Conservation (phyloP, 106 monocot species). For the Alisma plantagoaquatica region DNA sequence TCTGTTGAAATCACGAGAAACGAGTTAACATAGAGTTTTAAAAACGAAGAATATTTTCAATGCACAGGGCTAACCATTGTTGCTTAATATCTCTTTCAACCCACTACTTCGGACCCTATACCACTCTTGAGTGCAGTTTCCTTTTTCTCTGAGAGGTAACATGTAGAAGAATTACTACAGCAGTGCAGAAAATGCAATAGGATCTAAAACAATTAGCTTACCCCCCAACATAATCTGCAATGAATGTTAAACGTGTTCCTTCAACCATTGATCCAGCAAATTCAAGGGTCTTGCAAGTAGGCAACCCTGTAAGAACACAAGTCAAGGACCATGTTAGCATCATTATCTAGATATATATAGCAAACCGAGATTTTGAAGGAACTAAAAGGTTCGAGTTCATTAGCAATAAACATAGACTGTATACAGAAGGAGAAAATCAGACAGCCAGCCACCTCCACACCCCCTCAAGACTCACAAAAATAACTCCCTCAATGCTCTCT, state of each 20-base stretch:
- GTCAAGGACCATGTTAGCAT: too few species aligned
- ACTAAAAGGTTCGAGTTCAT: too few species aligned
- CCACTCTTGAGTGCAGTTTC: slow-evolving; percentile 81
- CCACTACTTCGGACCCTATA: slow-evolving; percentile 52
- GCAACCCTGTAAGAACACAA: slow-evolving; percentile 41
- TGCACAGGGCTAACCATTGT: slow-evolving; percentile 3
- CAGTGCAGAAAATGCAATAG: neutral
- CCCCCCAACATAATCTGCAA: slow-evolving; percentile 70
- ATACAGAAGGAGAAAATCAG: too few species aligned
- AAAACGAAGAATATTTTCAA: neutral
- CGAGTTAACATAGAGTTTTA: too few species aligned
- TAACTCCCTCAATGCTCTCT: too few species aligned
- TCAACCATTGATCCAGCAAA: slow-evolving; percentile 67
- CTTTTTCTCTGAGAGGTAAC: slow-evolving; percentile 44
- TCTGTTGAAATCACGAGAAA: slow-evolving; percentile 30
- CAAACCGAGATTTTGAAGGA: too few species aligned
- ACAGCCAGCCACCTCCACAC: too few species aligned
- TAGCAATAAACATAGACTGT: too few species aligned
- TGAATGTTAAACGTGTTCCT: slow-evolving; percentile 58
- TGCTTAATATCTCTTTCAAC: slow-evolving; percentile 49
- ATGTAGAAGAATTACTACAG: slow-evolving; percentile 7
- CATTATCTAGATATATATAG: too few species aligned
- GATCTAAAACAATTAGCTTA: slow-evolving; percentile 7
- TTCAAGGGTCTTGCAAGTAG: slow-evolving; percentile 60
- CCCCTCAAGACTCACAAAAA: too few species aligned